Evolutionary conservation across 2,329 filamentous ascomycete genomes (phyloP).

Genomic region (Cordyceps fumosorosea): DNA sequence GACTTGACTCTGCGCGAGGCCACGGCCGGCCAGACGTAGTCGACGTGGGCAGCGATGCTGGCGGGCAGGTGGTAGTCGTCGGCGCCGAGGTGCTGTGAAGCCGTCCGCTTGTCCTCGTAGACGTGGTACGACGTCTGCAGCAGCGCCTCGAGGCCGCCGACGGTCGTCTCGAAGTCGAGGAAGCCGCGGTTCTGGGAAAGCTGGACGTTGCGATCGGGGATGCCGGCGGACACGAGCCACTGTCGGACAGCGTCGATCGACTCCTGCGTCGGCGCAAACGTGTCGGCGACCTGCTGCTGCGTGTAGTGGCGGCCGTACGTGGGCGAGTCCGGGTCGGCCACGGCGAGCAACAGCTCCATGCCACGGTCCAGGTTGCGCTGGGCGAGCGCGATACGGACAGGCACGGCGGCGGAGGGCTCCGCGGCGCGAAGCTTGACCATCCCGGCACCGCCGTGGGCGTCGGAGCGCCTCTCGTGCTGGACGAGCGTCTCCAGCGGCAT

Average conservation of each 20-base stretch:
- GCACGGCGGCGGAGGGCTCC: neutral
- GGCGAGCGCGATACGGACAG: neutral
- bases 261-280: constrained; percentile 18
- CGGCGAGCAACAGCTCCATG: neutral
- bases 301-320: constrained; percentile 18
- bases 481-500: neutral
- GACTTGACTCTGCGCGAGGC: constrained; percentile 20
- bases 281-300: neutral
- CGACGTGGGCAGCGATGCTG: constrained; percentile 28
- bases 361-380: neutral
- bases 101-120: constrained; percentile 32
- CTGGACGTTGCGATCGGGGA: constrained; percentile 37
- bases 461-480: neutral
- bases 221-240: constrained; percentile 48
- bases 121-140: constrained; percentile 36
- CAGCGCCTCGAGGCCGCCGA: constrained; percentile 31
- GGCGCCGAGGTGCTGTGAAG: constrained; percentile 26
- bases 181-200: constrained; percentile 45
- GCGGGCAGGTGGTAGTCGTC: constrained; percentile 32
- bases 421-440: neutral
- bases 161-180: constrained; percentile 14
- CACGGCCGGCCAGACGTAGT: constrained; percentile 33
- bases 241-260: constrained; percentile 42
- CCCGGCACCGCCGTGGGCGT: neutral
- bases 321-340: neutral